These are phyloP conservation scores for Euphorbia peplus DNA, from an alignment of 345 rosid species.

Conservation along the genomic window DNA sequence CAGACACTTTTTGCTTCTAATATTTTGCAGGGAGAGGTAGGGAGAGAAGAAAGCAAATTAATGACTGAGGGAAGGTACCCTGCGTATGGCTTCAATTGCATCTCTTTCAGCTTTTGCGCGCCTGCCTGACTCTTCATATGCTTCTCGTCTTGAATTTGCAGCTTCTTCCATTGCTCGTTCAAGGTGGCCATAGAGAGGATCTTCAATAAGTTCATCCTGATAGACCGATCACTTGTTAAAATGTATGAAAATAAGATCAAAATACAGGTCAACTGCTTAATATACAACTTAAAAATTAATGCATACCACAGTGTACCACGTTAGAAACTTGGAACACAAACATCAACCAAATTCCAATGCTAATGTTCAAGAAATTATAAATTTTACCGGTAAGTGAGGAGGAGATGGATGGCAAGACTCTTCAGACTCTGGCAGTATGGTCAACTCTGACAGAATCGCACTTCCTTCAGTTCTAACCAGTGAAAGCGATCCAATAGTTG, in stretches of 20 bases:
- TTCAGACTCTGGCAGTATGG: slow-evolving; percentile 17
- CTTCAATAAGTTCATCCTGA: slow-evolving; percentile 61
- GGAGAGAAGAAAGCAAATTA: background rate
- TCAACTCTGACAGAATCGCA: slow-evolving; percentile 27
- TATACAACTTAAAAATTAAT: background rate
- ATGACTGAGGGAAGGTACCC: slow-evolving; percentile 37
- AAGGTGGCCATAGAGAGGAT: slow-evolving; percentile 47
- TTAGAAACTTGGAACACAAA: background rate
- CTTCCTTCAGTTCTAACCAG: slow-evolving; percentile 24
- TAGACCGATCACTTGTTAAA: slow-evolving; percentile 27
- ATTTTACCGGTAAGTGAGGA: slow-evolving; percentile 54
- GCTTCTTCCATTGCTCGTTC: slow-evolving; percentile 53
- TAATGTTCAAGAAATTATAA: slow-evolving; percentile 9
- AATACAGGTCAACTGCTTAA: slow-evolving; percentile 1
- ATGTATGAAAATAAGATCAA: slow-evolving; percentile 9
- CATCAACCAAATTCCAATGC: background rate
- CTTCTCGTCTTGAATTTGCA: slow-evolving; percentile 55
- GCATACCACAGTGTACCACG: background rate
- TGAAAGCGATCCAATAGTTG: slow-evolving; percentile 20
- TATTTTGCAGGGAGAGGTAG: too few species aligned
- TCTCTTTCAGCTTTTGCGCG: slow-evolving; percentile 67
- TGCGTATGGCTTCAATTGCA: slow-evolving; percentile 60
- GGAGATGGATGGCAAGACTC: slow-evolving; percentile 40
- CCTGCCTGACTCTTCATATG: slow-evolving; percentile 54
- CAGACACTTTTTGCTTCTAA: background rate